phyloP scores from a whole-genome alignment of 2,329 filamentous ascomycete species.

The Monosporascus sp. region DNA sequence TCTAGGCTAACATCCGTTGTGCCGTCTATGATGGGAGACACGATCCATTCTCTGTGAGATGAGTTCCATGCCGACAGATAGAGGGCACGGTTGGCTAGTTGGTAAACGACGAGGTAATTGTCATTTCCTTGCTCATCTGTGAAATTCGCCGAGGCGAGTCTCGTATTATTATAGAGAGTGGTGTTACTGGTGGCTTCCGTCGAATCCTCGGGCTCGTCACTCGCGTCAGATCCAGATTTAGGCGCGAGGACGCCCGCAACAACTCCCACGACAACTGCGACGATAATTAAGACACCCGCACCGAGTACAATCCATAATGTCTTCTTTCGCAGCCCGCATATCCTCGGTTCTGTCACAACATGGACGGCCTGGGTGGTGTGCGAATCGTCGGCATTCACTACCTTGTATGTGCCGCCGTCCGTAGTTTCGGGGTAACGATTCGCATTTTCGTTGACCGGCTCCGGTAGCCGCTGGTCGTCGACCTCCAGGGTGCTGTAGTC shows the following conservation, averaged over 20 bases:
- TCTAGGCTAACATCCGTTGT: neutral
- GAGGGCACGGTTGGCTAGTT: neutral
- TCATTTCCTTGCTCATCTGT: neutral
- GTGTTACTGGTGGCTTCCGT: neutral
- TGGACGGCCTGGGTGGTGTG: neutral
- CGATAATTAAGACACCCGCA: constrained; percentile 4
- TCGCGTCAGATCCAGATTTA: neutral
- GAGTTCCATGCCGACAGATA: neutral
- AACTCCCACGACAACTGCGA: constrained; percentile 10
- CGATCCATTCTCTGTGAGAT: constrained; percentile 3
- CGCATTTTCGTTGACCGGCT: neutral
- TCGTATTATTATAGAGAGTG: neutral
- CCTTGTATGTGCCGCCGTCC: neutral
- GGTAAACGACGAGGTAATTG: constrained; percentile 1
- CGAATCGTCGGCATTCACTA: neutral
- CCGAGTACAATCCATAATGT: constrained; percentile 11
- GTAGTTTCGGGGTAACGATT: constrained; percentile 1
- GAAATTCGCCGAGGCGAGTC: neutral
- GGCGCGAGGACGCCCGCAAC: constrained; percentile 3
- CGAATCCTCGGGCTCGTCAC: neutral
- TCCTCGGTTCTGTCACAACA: constrained; percentile 1
- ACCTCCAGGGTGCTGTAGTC: constrained; percentile 3
- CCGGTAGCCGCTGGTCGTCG: neutral
- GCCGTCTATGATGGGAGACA: constrained; percentile 1
- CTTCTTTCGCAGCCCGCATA: constrained; percentile 10